Percentiles rank a stretch among this genome's conserved stretches.
phyloP scores from a whole-genome alignment of 345 rosid genomes.

The Sonneratia caseolaris region DNA sequence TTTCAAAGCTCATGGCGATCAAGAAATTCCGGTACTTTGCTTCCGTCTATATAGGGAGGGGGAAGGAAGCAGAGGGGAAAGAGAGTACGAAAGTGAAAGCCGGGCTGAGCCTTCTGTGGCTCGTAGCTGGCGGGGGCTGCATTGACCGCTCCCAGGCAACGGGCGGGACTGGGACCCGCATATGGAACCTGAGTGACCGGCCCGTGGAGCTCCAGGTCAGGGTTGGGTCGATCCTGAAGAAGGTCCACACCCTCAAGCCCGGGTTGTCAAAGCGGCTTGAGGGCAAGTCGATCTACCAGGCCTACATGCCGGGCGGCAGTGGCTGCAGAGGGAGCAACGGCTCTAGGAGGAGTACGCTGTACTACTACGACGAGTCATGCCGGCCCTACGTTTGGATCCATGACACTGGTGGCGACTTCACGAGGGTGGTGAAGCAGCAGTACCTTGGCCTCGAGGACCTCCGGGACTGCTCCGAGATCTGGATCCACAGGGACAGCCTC shows the following conservation, averaged over 20 bases:
- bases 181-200: slow-evolving; percentile 70
- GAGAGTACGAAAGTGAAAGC: not conserved
- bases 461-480: slow-evolving; percentile 72
- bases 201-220: slow-evolving; percentile 69
- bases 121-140: slow-evolving; percentile 40
- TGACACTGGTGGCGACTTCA: slow-evolving; percentile 55
- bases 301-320: slow-evolving; percentile 32
- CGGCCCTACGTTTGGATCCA: slow-evolving; percentile 84
- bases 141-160: slow-evolving; percentile 41
- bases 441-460: slow-evolving; percentile 75
- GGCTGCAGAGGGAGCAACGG: slow-evolving; percentile 18
- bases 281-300: slow-evolving; percentile 66
- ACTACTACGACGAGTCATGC: slow-evolving; percentile 64
- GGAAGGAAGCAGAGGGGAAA: not conserved
- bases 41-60: not conserved
- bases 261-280: slow-evolving; percentile 66
- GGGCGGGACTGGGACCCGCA: slow-evolving; percentile 47
- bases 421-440: slow-evolving; percentile 85
- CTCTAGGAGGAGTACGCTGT: slow-evolving; percentile 42
- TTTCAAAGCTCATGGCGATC: slow-evolving; percentile 28
- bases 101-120: slow-evolving; percentile 12
- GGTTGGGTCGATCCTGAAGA: slow-evolving; percentile 72
- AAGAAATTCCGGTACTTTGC: slow-evolving; percentile 10
- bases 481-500: slow-evolving; percentile 54
- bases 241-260: slow-evolving; percentile 70